phyloP scores from a whole-genome alignment of 768 basidiomycete species.

The Mycena metata region DNA sequence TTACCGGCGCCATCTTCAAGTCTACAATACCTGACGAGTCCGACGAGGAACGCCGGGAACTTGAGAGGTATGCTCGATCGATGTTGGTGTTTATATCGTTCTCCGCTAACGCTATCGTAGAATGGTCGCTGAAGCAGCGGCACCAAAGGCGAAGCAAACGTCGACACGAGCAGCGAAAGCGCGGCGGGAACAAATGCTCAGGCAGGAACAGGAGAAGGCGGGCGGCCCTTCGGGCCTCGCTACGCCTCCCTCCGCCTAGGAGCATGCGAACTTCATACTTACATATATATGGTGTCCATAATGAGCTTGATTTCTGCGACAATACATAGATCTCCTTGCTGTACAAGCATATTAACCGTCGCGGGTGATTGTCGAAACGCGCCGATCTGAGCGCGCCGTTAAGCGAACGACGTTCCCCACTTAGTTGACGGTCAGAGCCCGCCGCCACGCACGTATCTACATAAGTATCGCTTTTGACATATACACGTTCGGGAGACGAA shows the following conservation, averaged over 20 bases:
- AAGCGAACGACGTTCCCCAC: background rate
- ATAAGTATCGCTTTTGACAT: no score
- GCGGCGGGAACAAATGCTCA: constrained; percentile 56
- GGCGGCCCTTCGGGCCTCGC: constrained; percentile 24
- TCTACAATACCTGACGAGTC: constrained; percentile 86
- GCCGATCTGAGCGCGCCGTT: constrained; percentile 1
- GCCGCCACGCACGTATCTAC: no score
- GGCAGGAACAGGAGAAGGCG: constrained; percentile 48
- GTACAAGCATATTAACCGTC: background rate
- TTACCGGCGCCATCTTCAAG: constrained; percentile 94
- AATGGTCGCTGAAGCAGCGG: constrained; percentile 89
- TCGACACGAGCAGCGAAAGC: constrained; percentile 52
- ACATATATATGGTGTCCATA: constrained; percentile 22
- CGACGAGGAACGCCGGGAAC: constrained; percentile 93
- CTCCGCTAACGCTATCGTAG: constrained; percentile 51
- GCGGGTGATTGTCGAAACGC: background rate
- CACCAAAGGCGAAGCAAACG: constrained; percentile 74
- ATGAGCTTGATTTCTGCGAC: constrained; percentile 19
- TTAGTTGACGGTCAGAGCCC: no score
- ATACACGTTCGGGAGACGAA: no score
- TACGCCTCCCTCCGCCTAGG: constrained; percentile 26
- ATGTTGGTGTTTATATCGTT: constrained; percentile 19
- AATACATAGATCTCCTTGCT: background rate
- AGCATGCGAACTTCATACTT: background rate
- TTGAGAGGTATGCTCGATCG: constrained; percentile 79